Base-by-base conservation (phyloP, 108 stramenopile genomes). In the Cyclostephanos tholiformis region DNA sequence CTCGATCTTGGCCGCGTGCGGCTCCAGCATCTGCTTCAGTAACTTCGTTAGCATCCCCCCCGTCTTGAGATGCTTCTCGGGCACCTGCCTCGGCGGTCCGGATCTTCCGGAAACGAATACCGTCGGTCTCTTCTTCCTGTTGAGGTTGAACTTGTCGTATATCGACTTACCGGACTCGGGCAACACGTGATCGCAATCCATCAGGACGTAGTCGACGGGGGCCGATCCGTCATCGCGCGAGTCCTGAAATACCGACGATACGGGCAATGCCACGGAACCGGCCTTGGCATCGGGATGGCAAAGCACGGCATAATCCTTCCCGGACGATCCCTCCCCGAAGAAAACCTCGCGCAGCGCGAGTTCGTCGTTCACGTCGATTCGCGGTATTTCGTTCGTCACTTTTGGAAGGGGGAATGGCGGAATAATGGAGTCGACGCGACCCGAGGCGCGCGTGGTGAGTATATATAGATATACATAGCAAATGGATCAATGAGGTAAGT, bases 1-100 rank as follows among this genome's bases (percentile, higher is more conserved):
- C 77, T 94, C 93, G 67, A 94, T 91, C 75, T 94, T 94, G 35
- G 88, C 90, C n/a, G 89, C 90, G 53, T 85, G 85, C 13, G 88
- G 89, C 67, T 88, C 90, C 49, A 94, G 57, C 77, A 91, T 80
- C 29, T 82, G 82, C 56, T 87, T 86, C 29, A 94, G 52, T 20
- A 85, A 67, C 71, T 94, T 94, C 4, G 87, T 88, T 12, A 94
- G 79, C 90, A 91, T 91, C 25, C 74, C 60, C 11, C 93, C 92
- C 19, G 93, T 94, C 67, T 94, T 94, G 17, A 94, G 74, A 69
- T 89, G 83, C 69, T 91, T 91, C 22, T 84, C 71, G 35, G 89
- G 90, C n/a, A 94, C 78, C 74, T 94, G 93, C 52, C 86, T 88
- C 36, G 93, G 93, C 20, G 84, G 71, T 14, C 89, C 93, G 49